Evolutionary conservation across 768 basidiomycete species (phyloP).

Genomic region (Trametes punicea): DNA sequence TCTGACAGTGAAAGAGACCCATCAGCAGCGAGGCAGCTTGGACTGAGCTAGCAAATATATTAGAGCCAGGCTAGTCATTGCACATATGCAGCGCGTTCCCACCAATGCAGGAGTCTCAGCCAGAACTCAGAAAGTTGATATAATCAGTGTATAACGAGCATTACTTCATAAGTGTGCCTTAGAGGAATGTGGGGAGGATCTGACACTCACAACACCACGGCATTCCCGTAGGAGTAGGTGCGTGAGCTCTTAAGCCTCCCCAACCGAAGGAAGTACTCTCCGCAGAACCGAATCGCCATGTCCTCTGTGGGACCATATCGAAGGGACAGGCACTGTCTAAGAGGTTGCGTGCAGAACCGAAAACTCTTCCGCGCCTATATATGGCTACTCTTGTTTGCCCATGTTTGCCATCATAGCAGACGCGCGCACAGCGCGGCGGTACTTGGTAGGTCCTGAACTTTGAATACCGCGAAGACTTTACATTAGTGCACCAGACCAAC

Average conservation of each 20-base stretch:
- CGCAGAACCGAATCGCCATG: slow-evolving; percentile 72
- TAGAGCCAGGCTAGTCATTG: too few relatives aligned
- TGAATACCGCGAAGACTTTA: too few relatives aligned
- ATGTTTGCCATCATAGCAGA: slow-evolving; percentile 16
- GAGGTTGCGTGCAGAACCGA: slow-evolving; percentile 46
- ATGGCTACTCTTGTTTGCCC: slow-evolving; percentile 15
- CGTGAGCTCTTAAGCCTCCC: slow-evolving; percentile 60
- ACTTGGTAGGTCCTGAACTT: too few relatives aligned
- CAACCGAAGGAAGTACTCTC: slow-evolving; percentile 42
- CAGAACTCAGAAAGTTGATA: not conserved
- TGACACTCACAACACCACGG: slow-evolving; percentile 52
- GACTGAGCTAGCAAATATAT: too few relatives aligned
- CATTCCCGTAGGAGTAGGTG: slow-evolving; percentile 33
- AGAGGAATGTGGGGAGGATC: slow-evolving; percentile 57
- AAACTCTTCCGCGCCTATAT: slow-evolving; percentile 12
- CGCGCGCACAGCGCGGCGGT: not conserved
- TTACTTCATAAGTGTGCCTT: not conserved
- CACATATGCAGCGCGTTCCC: too few relatives aligned
- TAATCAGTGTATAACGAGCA: not conserved
- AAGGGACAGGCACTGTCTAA: slow-evolving; percentile 72
- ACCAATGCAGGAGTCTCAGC: not conserved
- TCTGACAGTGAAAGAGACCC: not conserved
- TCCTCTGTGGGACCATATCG: slow-evolving; percentile 36
- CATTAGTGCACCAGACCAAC: too few relatives aligned
- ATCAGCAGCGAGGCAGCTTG: too few relatives aligned